Evolutionary conservation across 768 basidiomycete genomes (phyloP).

Genomic region (Russula sp.): DNA sequence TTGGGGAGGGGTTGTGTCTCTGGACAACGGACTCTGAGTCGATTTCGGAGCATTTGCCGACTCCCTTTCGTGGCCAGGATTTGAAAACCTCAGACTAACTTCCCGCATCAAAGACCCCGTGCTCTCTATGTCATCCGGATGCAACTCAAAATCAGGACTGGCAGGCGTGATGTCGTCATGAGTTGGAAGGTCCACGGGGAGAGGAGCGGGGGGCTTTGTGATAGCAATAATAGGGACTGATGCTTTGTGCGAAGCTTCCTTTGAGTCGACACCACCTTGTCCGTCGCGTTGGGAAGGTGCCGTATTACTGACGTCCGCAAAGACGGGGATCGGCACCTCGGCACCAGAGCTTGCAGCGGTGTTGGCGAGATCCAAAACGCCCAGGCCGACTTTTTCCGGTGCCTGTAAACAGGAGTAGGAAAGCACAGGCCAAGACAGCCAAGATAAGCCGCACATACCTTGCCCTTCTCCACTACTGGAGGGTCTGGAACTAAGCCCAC

Average conservation of each 20-base stretch:
- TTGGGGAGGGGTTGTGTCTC: slow-evolving; percentile 15
- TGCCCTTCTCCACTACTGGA: slow-evolving; percentile 35
- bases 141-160: slow-evolving; percentile 33
- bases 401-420: slow-evolving; percentile 27
- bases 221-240: slow-evolving; percentile 50
- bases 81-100: slow-evolving; percentile 5
- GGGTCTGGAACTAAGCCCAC: slow-evolving; percentile 56
- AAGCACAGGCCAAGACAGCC: background rate
- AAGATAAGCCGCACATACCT: slow-evolving; percentile 34
- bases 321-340: slow-evolving; percentile 57
- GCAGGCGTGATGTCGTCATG: slow-evolving; percentile 44
- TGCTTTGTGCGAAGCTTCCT: slow-evolving; percentile 17
- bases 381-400: slow-evolving; percentile 39
- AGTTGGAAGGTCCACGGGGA: slow-evolving; percentile 64
- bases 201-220: slow-evolving; percentile 64
- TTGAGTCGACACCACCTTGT: slow-evolving; percentile 16
- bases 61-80: background rate
- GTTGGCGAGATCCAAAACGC: slow-evolving; percentile 32
- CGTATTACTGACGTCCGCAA: slow-evolving; percentile 30
- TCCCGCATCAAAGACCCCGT: slow-evolving; percentile 21
- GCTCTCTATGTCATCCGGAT: slow-evolving; percentile 22
- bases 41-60: background rate
- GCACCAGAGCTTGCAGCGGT: slow-evolving; percentile 27
- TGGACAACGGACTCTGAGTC: slow-evolving; percentile 12
- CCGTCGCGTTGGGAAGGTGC: slow-evolving; percentile 12